Evolutionary conservation across 1,139 yeast genomes (phyloP).

Genomic region (Blastobotrys malaysiensis): DNA sequence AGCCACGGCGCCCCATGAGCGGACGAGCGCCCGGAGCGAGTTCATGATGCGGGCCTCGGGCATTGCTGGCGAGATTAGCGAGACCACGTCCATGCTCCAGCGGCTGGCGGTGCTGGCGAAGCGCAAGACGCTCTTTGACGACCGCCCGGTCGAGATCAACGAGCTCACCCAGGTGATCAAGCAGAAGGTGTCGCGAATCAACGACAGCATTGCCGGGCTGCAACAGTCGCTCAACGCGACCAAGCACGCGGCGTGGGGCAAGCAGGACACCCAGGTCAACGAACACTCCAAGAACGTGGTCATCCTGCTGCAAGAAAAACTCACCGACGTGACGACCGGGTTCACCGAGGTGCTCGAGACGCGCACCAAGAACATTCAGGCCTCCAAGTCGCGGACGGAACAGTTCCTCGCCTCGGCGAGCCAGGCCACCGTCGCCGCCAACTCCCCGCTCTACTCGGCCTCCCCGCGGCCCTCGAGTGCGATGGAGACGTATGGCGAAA

Average conservation of each 20-base stretch:
- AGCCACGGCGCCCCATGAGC: conserved; percentile 24
- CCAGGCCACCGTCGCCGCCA: conserved; percentile 28
- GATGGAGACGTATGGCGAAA: conserved; percentile 25
- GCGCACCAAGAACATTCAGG: conserved; percentile 78
- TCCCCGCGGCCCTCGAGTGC: background rate
- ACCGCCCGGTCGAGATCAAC: conserved; percentile 87
- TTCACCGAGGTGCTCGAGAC: conserved; percentile 83
- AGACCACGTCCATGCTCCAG: conserved; percentile 77
- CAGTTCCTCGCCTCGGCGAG: conserved; percentile 59
- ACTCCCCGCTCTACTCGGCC: conserved; percentile 23
- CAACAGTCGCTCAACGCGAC: conserved; percentile 20
- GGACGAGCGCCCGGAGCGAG: conserved; percentile 40
- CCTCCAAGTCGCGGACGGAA: conserved; percentile 76
- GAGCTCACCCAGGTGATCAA: conserved; percentile 90
- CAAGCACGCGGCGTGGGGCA: conserved; percentile 29
- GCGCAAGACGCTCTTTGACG: conserved; percentile 89
- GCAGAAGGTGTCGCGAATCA: conserved; percentile 85
- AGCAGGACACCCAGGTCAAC: conserved; percentile 52
- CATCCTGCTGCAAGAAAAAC: conserved; percentile 76
- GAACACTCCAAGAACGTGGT: conserved; percentile 84
- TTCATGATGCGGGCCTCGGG: conserved; percentile 76
- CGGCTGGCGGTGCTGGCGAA: conserved; percentile 80
- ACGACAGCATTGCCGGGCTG: conserved; percentile 64
- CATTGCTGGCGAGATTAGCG: conserved; percentile 84
- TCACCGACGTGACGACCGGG: conserved; percentile 88